Evolutionary conservation across 345 rosid genomes (phyloP).

Genomic region (Sisymbrium altissimum): DNA sequence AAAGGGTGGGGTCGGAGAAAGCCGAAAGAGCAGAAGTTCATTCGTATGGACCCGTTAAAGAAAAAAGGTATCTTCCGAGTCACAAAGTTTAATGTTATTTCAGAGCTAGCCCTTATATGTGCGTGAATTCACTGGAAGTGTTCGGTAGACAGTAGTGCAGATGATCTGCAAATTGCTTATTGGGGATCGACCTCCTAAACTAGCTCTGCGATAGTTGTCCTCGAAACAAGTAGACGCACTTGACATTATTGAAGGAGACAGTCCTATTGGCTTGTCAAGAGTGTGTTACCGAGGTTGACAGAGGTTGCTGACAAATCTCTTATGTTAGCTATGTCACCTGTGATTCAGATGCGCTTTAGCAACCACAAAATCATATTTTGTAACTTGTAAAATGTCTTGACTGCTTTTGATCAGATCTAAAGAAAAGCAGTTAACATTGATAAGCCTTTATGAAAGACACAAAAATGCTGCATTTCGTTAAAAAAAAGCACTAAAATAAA

Average conservation of each 20-base stretch:
- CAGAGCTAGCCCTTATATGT: not conserved
- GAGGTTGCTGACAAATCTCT: not conserved
- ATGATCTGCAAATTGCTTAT: not conserved
- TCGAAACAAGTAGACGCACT: not conserved
- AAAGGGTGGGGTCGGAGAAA: not conserved
- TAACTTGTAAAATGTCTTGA: not conserved
- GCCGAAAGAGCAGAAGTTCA: not conserved
- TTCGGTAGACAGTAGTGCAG: not conserved
- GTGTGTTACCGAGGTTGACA: no score
- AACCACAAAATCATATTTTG: not conserved
- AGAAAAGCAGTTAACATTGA: not conserved
- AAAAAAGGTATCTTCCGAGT: not conserved
- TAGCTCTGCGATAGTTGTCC: not conserved
- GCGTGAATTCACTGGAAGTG: not conserved
- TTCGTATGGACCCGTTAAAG: not conserved
- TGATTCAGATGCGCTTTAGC: no score
- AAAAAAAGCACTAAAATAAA: no score
- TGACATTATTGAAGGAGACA: not conserved
- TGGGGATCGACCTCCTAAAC: not conserved
- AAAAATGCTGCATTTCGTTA: no score
- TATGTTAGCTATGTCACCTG: not conserved
- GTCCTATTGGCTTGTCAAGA: not conserved
- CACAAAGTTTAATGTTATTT: not conserved
- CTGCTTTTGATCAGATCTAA: not conserved
- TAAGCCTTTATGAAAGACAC: no score